Base-by-base conservation (phyloP, 305 asterid genomes). In the Fraxinus dipetala region DNA sequence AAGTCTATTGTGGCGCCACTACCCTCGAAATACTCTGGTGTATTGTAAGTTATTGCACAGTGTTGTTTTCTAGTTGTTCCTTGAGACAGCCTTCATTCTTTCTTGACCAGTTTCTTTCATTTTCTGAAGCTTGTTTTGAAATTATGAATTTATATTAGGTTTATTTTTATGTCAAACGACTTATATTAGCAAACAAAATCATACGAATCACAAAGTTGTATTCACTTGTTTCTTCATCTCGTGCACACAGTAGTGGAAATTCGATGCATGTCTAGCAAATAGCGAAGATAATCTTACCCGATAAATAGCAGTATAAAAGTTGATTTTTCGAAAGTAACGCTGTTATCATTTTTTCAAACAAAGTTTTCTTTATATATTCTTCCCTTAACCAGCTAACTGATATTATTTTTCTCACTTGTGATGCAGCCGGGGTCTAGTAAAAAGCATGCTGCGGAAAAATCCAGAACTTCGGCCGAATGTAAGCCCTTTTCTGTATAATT, bases 371-470 rank as follows among this genome's bases (percentile, higher is more conserved):
- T n/a, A 22, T 75, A 24, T 79, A 7, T 48, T 84, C 76, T 83
- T 31, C 32, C 16, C 59, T 75, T 81, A 45, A 63, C 70, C 72
- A 84, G 70, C 82, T 38, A 73, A 56, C 76, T 77, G 75, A 84
- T 36, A 83, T 54, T 65, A 31, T 78, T 80, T 28, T 45, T 63
- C 54, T 83, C 78, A 75, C 82, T 63, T 87, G 76, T 80, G 69
- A 80, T 78, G 36, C 93, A 95, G 99, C 87, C 97, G 98, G 75
- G 93, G 97, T 83, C 93, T 95, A 69, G 88, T 94, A 83, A 95
- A 94, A 90, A 92, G 96, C 92, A 92, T 95, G 98, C 92, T 95
- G 89, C 88, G 99, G 90, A 94, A 86, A 88, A 92, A 90, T 86
- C 97, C 99, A 36, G 97, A 91, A 86, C 91, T 90, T 80, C 93